phyloP scores from a whole-genome alignment of 2,329 filamentous ascomycete species.

The Domatiomyces catenatus region DNA sequence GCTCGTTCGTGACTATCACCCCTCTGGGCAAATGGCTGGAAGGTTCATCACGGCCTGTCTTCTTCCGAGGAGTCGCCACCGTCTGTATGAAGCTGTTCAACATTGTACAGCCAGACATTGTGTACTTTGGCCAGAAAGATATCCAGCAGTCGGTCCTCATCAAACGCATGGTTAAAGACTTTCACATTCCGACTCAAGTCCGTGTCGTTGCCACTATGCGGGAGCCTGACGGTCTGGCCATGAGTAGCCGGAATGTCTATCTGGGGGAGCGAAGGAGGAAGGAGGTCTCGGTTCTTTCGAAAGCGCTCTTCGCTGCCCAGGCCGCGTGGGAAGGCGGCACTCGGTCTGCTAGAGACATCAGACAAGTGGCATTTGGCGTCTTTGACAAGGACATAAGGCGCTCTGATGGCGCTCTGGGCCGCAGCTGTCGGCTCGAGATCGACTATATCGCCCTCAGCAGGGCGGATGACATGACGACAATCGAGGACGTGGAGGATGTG shows the following conservation, averaged over 20 bases:
- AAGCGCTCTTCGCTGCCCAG: slow-evolving; percentile 57
- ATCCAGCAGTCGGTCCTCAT: slow-evolving; percentile 91
- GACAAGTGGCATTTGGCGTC: slow-evolving; percentile 53
- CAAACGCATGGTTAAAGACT: slow-evolving; percentile 71
- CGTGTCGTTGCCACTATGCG: slow-evolving; percentile 59
- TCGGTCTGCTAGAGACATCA: slow-evolving; percentile 47
- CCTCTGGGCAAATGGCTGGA: slow-evolving; percentile 70
- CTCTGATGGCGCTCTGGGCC: slow-evolving; percentile 10
- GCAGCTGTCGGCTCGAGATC: slow-evolving; percentile 48
- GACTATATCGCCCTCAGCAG: slow-evolving; percentile 90
- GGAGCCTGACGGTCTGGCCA: slow-evolving; percentile 66
- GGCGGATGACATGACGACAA: slow-evolving; percentile 64
- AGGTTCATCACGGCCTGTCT: slow-evolving; percentile 73
- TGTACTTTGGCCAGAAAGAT: slow-evolving; percentile 96
- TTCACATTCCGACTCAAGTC: slow-evolving; percentile 62
- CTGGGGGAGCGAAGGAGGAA: slow-evolving; percentile 59
- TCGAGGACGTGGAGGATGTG: slow-evolving; percentile 61
- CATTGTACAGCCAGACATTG: slow-evolving; percentile 58
- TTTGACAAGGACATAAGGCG: slow-evolving; percentile 26
- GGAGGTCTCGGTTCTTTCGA: slow-evolving; percentile 56
- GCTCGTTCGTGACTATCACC: slow-evolving; percentile 82
- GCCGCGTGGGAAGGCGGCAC: slow-evolving; percentile 43
- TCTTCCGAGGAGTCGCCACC: slow-evolving; percentile 91
- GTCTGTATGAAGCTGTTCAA: slow-evolving; percentile 92
- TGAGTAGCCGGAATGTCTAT: slow-evolving; percentile 90